These are phyloP conservation scores for Pneumocystis canis DNA, from an alignment of 1,139 yeast species.

Conservation along the genomic window DNA sequence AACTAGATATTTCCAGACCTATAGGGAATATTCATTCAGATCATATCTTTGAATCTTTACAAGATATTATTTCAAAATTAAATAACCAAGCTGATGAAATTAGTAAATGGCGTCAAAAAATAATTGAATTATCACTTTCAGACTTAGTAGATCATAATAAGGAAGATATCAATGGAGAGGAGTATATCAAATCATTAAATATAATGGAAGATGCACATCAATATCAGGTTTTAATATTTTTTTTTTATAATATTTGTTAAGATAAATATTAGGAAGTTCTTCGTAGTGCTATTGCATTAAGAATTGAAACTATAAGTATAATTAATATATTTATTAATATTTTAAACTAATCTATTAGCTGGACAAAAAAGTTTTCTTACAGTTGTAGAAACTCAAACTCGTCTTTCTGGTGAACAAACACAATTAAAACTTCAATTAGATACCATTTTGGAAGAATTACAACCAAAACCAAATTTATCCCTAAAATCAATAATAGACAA, in stretches of 20 bases:
- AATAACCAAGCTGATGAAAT: constrained; percentile 45
- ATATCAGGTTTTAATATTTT: not conserved
- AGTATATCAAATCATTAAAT: constrained; percentile 51
- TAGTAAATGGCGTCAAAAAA: constrained; percentile 39
- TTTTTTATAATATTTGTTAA: not conserved
- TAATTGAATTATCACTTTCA: constrained; percentile 33
- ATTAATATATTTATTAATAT: not conserved
- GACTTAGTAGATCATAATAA: constrained; percentile 33
- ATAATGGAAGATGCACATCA: not conserved
- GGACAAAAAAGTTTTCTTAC: not conserved
- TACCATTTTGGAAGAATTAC: not conserved
- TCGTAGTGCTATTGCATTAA: not conserved
- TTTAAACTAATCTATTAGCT: not conserved
- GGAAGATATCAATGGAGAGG: constrained; percentile 53
- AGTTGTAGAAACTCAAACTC: not conserved
- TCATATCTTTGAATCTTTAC: constrained; percentile 13
- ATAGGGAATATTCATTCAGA: constrained; percentile 19
- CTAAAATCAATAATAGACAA: not conserved
- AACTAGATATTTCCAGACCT: constrained; percentile 17
- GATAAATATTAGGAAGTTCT: not conserved
- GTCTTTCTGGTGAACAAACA: not conserved
- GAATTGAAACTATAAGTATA: not conserved
- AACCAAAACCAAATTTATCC: not conserved
- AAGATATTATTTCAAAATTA: constrained; percentile 25
- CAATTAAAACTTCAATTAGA: not conserved